These are phyloP conservation scores for Telopea speciosissima DNA, from an alignment of 177 flowering plant species.

Conservation along the genomic window DNA sequence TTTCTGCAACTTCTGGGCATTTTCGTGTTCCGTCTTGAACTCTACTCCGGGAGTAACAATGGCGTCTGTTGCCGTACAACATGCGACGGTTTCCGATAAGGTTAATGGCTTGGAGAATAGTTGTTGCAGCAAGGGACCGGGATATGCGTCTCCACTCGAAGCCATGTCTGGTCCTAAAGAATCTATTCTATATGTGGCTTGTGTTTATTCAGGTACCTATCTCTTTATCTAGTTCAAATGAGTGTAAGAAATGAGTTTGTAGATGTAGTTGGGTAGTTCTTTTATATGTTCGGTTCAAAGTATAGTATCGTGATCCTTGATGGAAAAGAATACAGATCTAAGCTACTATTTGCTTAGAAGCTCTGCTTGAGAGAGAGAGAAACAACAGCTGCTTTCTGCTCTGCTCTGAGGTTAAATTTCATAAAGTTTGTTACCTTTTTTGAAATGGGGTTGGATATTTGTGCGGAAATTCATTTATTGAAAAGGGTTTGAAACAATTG, in stretches of 20 bases:
- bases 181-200: conserved; percentile 53
- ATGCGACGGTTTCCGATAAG: not conserved
- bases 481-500: too few species aligned
- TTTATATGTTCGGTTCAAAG: too few species aligned
- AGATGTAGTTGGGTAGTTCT: not conserved
- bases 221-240: not conserved
- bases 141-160: conserved; percentile 59
- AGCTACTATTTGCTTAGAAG: not conserved
- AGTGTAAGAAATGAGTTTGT: not conserved
- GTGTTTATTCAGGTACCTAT: conserved; percentile 47
- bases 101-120: not conserved
- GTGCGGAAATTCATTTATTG: too few species aligned
- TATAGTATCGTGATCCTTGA: not conserved
- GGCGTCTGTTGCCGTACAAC: conserved; percentile 12
- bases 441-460: too few species aligned
- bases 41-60: not conserved
- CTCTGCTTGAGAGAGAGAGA: too few species aligned
- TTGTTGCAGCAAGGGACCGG: conserved; percentile 54
- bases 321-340: not conserved
- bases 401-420: too few species aligned
- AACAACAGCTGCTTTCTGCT: too few species aligned
- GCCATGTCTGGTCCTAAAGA: conserved; percentile 79
- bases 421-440: too few species aligned
- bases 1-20: too few species aligned
- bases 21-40: too few species aligned